Evolutionary conservation across 306 rosid species (phyloP).

Genomic region (Gastrolobium bilobum): DNA sequence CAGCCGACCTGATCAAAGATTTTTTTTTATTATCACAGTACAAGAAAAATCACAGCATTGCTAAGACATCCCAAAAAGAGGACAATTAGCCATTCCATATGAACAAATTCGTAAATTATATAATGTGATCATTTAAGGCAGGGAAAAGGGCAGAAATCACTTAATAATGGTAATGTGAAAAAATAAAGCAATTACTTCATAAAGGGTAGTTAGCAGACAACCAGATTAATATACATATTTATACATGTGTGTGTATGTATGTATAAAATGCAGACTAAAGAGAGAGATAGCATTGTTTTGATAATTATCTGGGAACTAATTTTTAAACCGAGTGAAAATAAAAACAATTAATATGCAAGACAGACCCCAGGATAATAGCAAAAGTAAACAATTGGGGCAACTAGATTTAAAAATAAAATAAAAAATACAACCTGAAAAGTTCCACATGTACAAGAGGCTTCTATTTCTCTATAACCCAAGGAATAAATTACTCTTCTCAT

Average conservation of each 20-base stretch:
- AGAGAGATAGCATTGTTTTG: neutral
- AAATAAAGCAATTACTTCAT: slow-evolving; percentile 3
- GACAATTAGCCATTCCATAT: neutral
- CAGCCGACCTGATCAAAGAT: slow-evolving; percentile 72
- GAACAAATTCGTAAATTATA: neutral
- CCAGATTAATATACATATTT: neutral
- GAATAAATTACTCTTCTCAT: too few relatives aligned
- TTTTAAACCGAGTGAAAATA: too few relatives aligned
- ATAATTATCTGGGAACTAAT: neutral
- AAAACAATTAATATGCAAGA: too few relatives aligned
- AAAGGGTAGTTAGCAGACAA: neutral
- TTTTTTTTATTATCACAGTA: slow-evolving; percentile 16
- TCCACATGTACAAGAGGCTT: too few relatives aligned
- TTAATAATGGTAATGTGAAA: neutral
- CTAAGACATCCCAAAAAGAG: neutral
- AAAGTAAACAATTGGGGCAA: too few relatives aligned
- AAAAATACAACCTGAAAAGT: too few relatives aligned
- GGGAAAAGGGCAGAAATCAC: neutral
- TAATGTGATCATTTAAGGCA: neutral
- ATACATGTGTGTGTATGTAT: neutral
- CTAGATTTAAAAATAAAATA: too few relatives aligned
- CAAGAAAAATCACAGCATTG: neutral
- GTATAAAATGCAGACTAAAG: neutral
- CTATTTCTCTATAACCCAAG: too few relatives aligned
- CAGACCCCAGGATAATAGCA: too few relatives aligned